Evolutionary conservation across 176 grass and related monocot species (phyloP), one percentile per base, ranked within the genome.

Genomic region (Elaeis guineensis): DNA sequence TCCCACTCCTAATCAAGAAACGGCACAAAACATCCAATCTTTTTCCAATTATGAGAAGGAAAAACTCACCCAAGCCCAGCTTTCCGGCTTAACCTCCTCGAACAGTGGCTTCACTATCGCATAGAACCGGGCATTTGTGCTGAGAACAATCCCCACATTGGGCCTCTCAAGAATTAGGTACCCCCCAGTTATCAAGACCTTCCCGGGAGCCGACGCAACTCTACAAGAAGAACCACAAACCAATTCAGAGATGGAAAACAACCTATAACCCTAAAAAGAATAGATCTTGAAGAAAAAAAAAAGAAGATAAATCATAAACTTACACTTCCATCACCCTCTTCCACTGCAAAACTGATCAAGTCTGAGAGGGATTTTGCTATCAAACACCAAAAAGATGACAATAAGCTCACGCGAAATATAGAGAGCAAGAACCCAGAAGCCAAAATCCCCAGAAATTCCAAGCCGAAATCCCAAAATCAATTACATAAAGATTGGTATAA

Each of bases 101-200:
- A 72, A 67, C 50, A 98, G 55, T 12, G 87, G 87, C 55, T 75
- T 80, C 48, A 98, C 73, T 70, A 89, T 64, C 50, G 87, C 78
- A 61, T 92, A 98, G 79, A 92, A 98, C 49, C 84, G 84, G 17
- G 93, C 84, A 17, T 58, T 92, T 73, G 93, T 89, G 79, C 87
- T 91, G 51, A 92, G 81, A 64, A 97, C 87, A 25, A 97, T 83
- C 24, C 93, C 84, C 0, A 81, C 78, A 73, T 97, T 97, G 49
- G 93, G 81, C 65, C 84, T 83, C 66, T 97, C 84, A 65, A 97
- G 77, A 55, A 97, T 78, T 49, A 97, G 84, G 75, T 92, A 97
- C 4, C 93, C 93, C 9, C 93, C 81, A 16, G 84, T 78, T 59
- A 97, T 79, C 70, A 92, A 75, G 52, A 92, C 93, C 79, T 92